Evolutionary conservation across 2,329 filamentous ascomycete species (phyloP).

Genomic region (Didymella pinodella): DNA sequence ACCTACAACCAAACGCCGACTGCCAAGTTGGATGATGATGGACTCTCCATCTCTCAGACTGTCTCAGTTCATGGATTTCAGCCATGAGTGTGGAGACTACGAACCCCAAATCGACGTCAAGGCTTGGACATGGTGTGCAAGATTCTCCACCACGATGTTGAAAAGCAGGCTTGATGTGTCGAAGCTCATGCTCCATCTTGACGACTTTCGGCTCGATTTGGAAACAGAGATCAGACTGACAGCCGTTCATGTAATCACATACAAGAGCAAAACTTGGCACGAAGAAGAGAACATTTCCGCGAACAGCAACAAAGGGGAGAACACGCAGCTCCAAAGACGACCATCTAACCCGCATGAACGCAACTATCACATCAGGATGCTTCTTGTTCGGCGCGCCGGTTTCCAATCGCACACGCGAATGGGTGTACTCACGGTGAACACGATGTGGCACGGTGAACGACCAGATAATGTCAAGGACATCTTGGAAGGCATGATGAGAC

Average conservation of each 20-base stretch:
- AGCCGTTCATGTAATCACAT: conserved; percentile 2
- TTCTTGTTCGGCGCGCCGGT: background rate
- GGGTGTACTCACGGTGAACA: background rate
- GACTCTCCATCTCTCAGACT: too few relatives aligned
- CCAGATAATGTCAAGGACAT: background rate
- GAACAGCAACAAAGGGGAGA: too few relatives aligned
- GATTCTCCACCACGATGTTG: background rate
- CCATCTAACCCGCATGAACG: conserved; percentile 4
- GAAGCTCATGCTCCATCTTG: background rate
- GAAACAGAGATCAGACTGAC: background rate
- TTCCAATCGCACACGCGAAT: background rate
- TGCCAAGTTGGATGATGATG: too few relatives aligned
- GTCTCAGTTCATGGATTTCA: too few relatives aligned
- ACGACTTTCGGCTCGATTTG: background rate
- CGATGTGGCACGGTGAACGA: background rate
- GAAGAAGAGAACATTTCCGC: background rate
- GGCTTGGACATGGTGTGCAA: background rate
- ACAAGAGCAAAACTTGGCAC: background rate
- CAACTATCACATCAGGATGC: conserved; percentile 2
- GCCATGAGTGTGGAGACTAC: background rate
- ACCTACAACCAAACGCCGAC: too few relatives aligned
- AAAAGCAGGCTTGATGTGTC: background rate
- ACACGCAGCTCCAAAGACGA: background rate
- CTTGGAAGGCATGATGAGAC: conserved; percentile 1
- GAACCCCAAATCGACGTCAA: background rate